Conservation (phyloP, 176 grass and related monocot genomes). For the Microstegium vimineum region DNA sequence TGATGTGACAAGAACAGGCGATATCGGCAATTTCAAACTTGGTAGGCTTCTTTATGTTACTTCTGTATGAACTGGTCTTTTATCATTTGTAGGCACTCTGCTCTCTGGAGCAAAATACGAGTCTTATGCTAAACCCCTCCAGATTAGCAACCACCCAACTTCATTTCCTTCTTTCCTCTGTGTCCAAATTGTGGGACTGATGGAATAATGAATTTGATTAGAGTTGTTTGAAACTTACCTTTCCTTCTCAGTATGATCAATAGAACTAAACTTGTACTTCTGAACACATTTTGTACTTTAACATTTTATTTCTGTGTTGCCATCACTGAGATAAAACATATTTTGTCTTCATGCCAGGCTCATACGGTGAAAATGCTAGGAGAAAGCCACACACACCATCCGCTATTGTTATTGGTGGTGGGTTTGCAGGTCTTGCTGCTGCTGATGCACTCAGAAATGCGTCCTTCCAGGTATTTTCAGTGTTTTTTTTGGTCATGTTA, state of each 20-base stretch:
- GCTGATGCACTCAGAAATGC: constrained; percentile 87
- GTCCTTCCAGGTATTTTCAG: constrained; percentile 66
- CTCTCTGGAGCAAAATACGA: not conserved
- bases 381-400: constrained; percentile 62
- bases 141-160: constrained; percentile 6
- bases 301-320: not conserved
- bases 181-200: not conserved
- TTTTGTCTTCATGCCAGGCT: constrained; percentile 39
- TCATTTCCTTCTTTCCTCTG: constrained; percentile 1
- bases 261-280: not conserved
- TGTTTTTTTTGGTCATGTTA: not conserved
- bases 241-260: not conserved
- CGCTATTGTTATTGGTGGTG: constrained; percentile 92
- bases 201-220: not conserved
- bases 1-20: constrained; percentile 73
- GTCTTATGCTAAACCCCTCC: constrained; percentile 5
- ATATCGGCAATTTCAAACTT: constrained; percentile 61
- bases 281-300: not conserved
- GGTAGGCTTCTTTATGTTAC: constrained; percentile 62
- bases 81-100: constrained; percentile 32
- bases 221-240: not conserved
- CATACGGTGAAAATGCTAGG: constrained; percentile 50
- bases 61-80: constrained; percentile 42
- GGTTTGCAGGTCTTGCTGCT: constrained; percentile 95
- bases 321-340: not conserved